A percentile compares a stretch with the other conserved stretches of the same genome.
Conservation (phyloP, 768 basidiomycete species). For the Floccularia luteovirens region DNA sequence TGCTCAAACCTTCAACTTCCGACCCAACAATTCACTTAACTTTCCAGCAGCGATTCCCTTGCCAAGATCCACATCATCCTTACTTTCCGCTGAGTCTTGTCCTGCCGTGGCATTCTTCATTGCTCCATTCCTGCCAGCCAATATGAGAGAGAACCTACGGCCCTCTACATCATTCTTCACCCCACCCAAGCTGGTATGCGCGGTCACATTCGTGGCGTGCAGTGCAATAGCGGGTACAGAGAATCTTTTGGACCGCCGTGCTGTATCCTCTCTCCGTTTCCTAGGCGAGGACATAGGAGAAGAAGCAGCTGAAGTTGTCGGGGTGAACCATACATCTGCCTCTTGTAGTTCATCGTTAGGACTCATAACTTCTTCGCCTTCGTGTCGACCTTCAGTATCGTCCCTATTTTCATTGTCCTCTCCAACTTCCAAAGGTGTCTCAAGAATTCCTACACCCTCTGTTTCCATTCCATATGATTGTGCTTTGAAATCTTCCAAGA, state of each 20-base stretch:
- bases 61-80: slow-evolving; percentile 17
- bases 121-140: slow-evolving; percentile 30
- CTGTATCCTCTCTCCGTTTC: slow-evolving; percentile 48
- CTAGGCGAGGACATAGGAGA: slow-evolving; percentile 18
- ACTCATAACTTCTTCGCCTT: too few species aligned
- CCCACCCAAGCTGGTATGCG: slow-evolving; percentile 31
- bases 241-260: slow-evolving; percentile 58
- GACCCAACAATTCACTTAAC: slow-evolving; percentile 46
- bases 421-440: too few species aligned
- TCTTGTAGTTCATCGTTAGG: slow-evolving; percentile 11
- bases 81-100: slow-evolving; percentile 1
- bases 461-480: slow-evolving; percentile 15
- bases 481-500: slow-evolving; percentile 54
- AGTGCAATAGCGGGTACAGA: slow-evolving; percentile 73
- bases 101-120: too few species aligned
- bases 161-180: slow-evolving; percentile 11
- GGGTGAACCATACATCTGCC: slow-evolving; percentile 5
- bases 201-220: slow-evolving; percentile 65
- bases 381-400: too few species aligned
- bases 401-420: too few species aligned
- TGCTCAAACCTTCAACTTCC: slow-evolving; percentile 16
- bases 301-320: too few species aligned
- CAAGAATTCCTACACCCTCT: too few species aligned
- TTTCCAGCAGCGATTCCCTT: slow-evolving; percentile 45
- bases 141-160: slow-evolving; percentile 51